Percentiles rank a stretch among this genome's conserved stretches.
Evolutionary conservation across 208 protist species (phyloP).

Genomic region (Crithidia sp.): DNA sequence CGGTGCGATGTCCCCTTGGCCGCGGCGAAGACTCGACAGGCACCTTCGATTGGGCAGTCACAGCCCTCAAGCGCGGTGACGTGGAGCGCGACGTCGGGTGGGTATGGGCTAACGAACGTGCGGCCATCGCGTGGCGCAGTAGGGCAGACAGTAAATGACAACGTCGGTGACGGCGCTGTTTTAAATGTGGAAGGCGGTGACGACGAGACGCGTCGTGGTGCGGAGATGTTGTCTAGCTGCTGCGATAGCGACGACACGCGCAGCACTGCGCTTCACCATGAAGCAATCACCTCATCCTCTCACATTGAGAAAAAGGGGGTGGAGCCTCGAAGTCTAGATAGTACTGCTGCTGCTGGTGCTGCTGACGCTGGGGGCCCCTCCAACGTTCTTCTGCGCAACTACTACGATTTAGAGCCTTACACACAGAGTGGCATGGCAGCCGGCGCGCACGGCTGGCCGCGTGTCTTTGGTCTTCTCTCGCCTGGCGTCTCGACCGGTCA

Average conservation of each 20-base stretch:
- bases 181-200: too few species aligned
- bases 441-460: constrained; percentile 50
- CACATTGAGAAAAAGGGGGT: too few species aligned
- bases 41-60: background rate
- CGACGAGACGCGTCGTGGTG: too few species aligned
- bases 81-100: background rate
- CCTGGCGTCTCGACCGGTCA: background rate
- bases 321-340: too few species aligned
- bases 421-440: constrained; percentile 31
- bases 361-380: background rate
- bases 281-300: background rate
- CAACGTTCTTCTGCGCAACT: constrained; percentile 13
- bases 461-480: constrained; percentile 42
- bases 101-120: background rate
- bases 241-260: too few species aligned
- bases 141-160: too few species aligned
- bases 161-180: too few species aligned
- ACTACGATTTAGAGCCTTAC: constrained; percentile 35
- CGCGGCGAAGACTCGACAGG: background rate
- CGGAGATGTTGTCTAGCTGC: too few species aligned
- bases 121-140: background rate
- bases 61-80: background rate
- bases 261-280: too few species aligned
- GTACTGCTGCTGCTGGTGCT: too few species aligned
- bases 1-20: background rate